Conservation (phyloP, 768 basidiomycete species). For the Suillus cothurnatus region DNA sequence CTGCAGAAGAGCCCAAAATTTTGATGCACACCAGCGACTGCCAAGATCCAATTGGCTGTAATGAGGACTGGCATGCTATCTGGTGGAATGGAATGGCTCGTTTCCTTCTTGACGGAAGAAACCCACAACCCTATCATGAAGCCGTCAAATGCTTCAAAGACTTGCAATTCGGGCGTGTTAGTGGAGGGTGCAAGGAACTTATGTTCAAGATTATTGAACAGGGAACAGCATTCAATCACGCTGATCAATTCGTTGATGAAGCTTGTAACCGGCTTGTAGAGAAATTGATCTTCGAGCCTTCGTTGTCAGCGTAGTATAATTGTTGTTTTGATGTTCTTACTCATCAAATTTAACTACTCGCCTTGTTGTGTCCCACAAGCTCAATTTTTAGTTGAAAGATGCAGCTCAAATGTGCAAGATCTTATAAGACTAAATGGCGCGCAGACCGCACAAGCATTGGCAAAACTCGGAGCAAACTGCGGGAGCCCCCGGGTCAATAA, state of each 20-base stretch:
- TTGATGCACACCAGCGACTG: conserved; percentile 6
- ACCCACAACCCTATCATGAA: conserved; percentile 18
- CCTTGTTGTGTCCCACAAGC: no score
- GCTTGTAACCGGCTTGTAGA: background rate
- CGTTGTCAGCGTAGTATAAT: background rate
- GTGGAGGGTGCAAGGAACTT: conserved; percentile 8
- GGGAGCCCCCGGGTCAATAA: no score
- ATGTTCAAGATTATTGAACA: conserved; percentile 10
- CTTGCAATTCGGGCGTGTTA: conserved; percentile 19
- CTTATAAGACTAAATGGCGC: no score
- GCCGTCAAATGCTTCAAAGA: conserved; percentile 17
- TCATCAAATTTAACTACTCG: no score
- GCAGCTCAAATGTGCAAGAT: no score
- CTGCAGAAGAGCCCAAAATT: conserved; percentile 11
- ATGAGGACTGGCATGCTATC: conserved; percentile 20
- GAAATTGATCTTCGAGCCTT: background rate
- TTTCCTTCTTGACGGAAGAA: conserved; percentile 22
- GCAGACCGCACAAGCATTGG: no score
- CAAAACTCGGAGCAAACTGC: no score
- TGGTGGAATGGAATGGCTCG: conserved; percentile 28
- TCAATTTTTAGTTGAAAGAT: no score
- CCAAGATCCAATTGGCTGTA: conserved; percentile 10
- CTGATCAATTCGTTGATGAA: conserved; percentile 5
- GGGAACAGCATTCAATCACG: conserved; percentile 4
- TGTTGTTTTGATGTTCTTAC: no score